Conservation (phyloP, 2,329 filamentous ascomycete species). For the Chaetomium sp. region DNA sequence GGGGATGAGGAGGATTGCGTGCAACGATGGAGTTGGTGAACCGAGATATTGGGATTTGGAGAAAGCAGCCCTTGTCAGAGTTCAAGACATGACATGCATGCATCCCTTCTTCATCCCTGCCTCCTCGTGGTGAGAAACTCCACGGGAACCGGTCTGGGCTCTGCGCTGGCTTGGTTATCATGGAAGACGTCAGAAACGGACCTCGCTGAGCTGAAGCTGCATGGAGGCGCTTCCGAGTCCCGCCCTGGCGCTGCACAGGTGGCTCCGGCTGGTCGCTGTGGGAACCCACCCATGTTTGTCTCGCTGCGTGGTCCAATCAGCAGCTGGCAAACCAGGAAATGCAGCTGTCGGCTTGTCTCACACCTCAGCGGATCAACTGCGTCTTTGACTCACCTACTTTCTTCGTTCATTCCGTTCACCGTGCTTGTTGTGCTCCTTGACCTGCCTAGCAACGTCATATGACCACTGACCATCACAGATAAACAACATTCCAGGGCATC, state of each 20-base stretch:
- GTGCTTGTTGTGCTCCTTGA: conserved; percentile 2
- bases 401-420: neutral
- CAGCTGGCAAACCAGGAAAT: conserved; percentile 17
- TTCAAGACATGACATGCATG: neutral
- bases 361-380: conserved; percentile 20
- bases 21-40: neutral
- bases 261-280: conserved; percentile 26
- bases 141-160: neutral
- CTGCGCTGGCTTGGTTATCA: neutral
- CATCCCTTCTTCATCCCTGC: conserved; percentile 1
- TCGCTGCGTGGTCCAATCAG: conserved; percentile 30
- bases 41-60: neutral
- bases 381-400: conserved; percentile 24
- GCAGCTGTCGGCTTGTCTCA: conserved; percentile 5
- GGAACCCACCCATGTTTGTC: conserved; percentile 35
- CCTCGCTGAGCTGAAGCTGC: neutral
- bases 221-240: conserved; percentile 10
- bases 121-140: conserved; percentile 1
- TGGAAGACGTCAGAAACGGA: neutral
- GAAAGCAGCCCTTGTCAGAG: neutral
- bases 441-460: conserved; percentile 28
- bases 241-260: neutral
- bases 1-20: neutral
- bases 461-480: conserved; percentile 12
- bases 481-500: conserved; percentile 27